Percentiles rank a stretch among this genome's conserved stretches.
These are phyloP conservation scores for Purshia tridentata DNA, from an alignment of 306 rosid genomes.

Conservation along the genomic window DNA sequence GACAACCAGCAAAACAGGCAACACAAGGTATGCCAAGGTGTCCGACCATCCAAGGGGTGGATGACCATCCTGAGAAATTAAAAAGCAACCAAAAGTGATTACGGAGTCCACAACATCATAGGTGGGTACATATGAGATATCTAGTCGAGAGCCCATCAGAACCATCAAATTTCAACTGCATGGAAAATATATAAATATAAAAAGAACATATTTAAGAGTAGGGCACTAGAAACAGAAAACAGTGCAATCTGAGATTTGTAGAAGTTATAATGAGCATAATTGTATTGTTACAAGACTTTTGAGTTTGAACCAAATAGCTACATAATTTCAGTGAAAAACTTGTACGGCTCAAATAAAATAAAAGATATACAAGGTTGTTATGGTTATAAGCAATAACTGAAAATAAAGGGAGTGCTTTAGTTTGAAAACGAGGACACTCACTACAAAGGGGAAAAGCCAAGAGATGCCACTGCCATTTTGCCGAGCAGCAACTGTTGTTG, in stretches of 20 bases:
- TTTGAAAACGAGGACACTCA: conserved; percentile 41
- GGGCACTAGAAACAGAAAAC: background rate
- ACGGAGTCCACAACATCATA: background rate
- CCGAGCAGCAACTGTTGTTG: conserved; percentile 82
- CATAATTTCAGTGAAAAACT: background rate
- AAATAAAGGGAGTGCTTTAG: conserved; percentile 6
- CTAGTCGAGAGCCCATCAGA: background rate
- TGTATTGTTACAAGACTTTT: background rate
- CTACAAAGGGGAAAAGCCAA: conserved; percentile 96
- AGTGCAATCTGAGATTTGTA: background rate
- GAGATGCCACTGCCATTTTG: conserved; percentile 88
- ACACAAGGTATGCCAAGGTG: conserved; percentile 93
- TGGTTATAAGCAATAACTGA: background rate
- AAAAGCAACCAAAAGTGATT: background rate
- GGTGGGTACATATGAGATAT: background rate
- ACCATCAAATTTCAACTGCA: background rate
- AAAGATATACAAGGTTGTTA: background rate
- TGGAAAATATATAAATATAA: background rate
- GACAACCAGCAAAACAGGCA: conserved; percentile 74
- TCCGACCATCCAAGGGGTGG: conserved; percentile 99
- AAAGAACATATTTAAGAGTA: background rate
- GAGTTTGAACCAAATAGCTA: background rate
- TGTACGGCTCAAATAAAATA: background rate
- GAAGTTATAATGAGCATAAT: background rate
- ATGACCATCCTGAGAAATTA: conserved; percentile 76